Evolutionary conservation across 2,329 filamentous ascomycete species (phyloP).

Genomic region (Phaeoacremonium minimum): DNA sequence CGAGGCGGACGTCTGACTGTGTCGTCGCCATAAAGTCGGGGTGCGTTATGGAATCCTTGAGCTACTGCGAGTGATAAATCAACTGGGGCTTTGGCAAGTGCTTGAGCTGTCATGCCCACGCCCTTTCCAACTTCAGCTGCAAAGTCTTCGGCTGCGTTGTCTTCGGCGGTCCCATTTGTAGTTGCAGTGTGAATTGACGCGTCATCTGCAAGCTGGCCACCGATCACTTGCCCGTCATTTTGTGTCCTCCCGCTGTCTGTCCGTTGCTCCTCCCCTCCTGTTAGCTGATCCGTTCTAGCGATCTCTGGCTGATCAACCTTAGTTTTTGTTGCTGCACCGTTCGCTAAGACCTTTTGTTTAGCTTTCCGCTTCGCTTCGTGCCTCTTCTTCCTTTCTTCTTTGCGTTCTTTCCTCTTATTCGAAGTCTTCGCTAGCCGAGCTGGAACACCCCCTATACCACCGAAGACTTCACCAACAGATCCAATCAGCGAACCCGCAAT

Average conservation of each 20-base stretch:
- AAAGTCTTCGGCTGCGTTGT: constrained; percentile 33
- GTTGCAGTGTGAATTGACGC: constrained; percentile 15
- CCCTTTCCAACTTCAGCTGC: constrained; percentile 47
- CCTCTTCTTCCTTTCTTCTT: constrained; percentile 34
- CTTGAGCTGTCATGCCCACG: constrained; percentile 43
- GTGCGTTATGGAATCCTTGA: constrained; percentile 68
- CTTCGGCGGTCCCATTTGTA: constrained; percentile 19
- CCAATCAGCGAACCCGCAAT: constrained; percentile 57
- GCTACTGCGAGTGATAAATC: constrained; percentile 57
- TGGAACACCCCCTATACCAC: constrained; percentile 62
- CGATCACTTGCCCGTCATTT: background rate
- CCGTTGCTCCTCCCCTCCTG: background rate
- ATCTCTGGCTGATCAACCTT: constrained; percentile 1
- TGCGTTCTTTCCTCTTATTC: constrained; percentile 47
- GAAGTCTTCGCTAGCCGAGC: constrained; percentile 55
- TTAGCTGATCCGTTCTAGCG: background rate
- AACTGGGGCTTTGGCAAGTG: constrained; percentile 53
- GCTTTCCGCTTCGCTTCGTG: constrained; percentile 15
- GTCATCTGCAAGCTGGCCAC: constrained; percentile 5
- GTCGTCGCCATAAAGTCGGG: constrained; percentile 65
- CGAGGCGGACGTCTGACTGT: constrained; percentile 61
- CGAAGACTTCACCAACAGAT: constrained; percentile 52
- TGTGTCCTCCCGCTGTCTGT: constrained; percentile 3
- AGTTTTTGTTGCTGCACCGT: constrained; percentile 10
- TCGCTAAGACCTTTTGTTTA: constrained; percentile 12